Evolutionary conservation across 2,329 filamentous ascomycete genomes (phyloP).

Genomic region (Chaetomiaceae sp.): DNA sequence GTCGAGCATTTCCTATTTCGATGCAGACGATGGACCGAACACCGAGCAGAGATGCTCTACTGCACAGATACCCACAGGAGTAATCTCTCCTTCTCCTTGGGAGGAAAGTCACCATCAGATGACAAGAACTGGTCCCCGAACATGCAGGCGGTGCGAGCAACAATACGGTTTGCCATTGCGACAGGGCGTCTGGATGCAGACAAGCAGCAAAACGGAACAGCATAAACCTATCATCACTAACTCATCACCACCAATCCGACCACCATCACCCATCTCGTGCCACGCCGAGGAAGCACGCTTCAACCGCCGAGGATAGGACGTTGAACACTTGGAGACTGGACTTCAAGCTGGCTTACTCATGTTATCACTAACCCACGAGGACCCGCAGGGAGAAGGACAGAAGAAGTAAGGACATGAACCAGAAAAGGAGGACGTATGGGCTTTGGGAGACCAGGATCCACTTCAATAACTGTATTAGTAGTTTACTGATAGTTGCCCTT

Average conservation of each 20-base stretch:
- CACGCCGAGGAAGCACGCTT: neutral
- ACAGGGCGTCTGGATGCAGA: neutral
- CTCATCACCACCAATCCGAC: too few relatives aligned
- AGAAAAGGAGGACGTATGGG: too few relatives aligned
- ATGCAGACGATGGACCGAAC: too few relatives aligned
- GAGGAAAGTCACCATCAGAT: neutral
- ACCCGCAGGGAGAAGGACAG: neutral
- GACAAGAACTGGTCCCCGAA: neutral
- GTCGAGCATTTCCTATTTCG: too few relatives aligned
- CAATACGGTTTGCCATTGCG: neutral
- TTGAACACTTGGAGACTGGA: neutral
- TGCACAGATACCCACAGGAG: too few relatives aligned
- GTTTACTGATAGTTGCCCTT: too few relatives aligned
- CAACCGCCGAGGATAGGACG: neutral
- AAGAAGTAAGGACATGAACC: neutral
- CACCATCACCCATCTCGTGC: neutral
- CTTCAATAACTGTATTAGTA: too few relatives aligned
- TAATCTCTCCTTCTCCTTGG: too few relatives aligned
- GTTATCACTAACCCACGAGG: neutral
- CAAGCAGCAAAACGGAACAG: neutral
- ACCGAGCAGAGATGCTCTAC: too few relatives aligned
- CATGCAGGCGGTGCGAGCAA: neutral
- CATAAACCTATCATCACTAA: neutral
- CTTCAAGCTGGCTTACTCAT: neutral
- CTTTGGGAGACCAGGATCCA: too few relatives aligned